phyloP scores from a whole-genome alignment of 352 stramenopile genomes.

The Globisporangium paroecandrum region DNA sequence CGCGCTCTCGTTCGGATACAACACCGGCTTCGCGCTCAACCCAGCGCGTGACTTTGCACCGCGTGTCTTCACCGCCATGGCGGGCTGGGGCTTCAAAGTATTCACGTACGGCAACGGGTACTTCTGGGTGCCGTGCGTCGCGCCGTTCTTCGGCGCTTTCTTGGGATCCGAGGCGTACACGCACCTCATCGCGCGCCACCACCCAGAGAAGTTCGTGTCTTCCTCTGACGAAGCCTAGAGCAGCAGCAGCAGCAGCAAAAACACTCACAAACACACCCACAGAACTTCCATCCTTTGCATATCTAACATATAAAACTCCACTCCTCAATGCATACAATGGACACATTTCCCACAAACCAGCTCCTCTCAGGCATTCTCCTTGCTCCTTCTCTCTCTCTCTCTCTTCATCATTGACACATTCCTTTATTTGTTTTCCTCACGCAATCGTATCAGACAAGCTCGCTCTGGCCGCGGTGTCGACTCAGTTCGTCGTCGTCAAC shows the following conservation, averaged over 20 bases:
- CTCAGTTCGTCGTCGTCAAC: constrained; percentile 4
- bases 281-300: constrained; percentile 5
- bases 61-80: constrained; percentile 56
- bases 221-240: constrained; percentile 27
- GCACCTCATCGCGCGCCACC: constrained; percentile 57
- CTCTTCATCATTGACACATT: neutral
- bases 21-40: constrained; percentile 78
- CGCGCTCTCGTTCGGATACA: constrained; percentile 74
- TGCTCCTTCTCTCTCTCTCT: neutral
- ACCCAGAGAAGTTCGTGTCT: constrained; percentile 47
- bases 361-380: neutral
- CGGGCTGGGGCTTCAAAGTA: constrained; percentile 63
- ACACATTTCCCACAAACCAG: neutral
- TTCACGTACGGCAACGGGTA: constrained; percentile 68
- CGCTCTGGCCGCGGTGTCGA: constrained; percentile 11
- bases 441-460: constrained; percentile 8
- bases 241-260: neutral
- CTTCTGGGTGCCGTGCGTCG: constrained; percentile 75
- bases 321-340: neutral
- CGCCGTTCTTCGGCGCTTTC: constrained; percentile 62
- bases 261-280: neutral
- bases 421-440: neutral
- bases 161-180: constrained; percentile 64
- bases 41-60: constrained; percentile 65
- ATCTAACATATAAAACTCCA: neutral